Base-by-base conservation (phyloP, 257 asterid genomes). In the Avicennia marina region DNA sequence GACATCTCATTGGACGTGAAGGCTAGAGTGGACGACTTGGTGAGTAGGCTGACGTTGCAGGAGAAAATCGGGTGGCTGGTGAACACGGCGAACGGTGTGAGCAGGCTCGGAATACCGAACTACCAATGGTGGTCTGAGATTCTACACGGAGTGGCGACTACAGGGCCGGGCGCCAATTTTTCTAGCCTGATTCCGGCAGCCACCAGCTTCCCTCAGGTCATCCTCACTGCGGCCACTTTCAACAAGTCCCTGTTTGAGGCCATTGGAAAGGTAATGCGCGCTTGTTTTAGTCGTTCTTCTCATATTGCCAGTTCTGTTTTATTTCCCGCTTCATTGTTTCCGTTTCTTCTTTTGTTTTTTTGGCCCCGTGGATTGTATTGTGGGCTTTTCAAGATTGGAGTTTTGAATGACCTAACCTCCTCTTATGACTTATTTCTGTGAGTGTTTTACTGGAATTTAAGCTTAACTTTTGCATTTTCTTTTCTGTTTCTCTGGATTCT, bases 81-180 rank as follows among this genome's bases (percentile, higher is more conserved):
- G 41, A 36, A 36, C 13, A 36, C 41, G 12, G 41, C 41, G 41
- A 36, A 8, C 3, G 41, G 41, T 7, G 41, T 36, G 41, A 36
- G 41, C 41, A 8, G 41, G 3, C 13, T 36, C 12, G 41, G 41
- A 11, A 7, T 36, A 5, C 41, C 41, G 6, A 36, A 44, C 11
- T 78, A 78, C 13, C 66, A 75, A 15, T 78, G 85, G 85, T 78
- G 82, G 85, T 75, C 82, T 9, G 85, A 78, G 72, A 77, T 75
- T 4, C 63, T 78, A 47, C 85, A 78, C 48, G 85, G 85, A 7
- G 71, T 78, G 47, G 63, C 79, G 1, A 15, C 26, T 16, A 33
- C 27, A 5, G 81, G 82, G 11, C 70, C 65, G 1, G 82, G 76
- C 4, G 66, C 66, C 7, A 58, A 59, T n/a, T 79, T 75, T 33